Base-by-base conservation (phyloP, 257 asterid genomes). In the Linderniella brevidens region DNA sequence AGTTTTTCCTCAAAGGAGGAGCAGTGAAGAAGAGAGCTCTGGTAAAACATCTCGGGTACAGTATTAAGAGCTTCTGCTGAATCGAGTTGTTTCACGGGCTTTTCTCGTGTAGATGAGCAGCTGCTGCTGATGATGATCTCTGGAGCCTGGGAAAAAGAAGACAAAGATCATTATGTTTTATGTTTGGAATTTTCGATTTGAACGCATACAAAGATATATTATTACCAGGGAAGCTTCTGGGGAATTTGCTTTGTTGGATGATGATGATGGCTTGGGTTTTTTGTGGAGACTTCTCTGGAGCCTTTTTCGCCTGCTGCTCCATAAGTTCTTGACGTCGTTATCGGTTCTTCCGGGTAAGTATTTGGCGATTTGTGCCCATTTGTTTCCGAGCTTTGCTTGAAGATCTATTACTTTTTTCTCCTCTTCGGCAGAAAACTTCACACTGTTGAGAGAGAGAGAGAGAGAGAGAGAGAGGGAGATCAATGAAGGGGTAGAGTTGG, bases 221-320 rank as follows among this genome's bases (percentile, higher is more conserved):
- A n/a, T n/a, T n/a, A n/a, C 32, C 32, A 2, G 32, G 32, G 32
- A 25, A 25, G 32, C 6, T n/a, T n/a, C n/a, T 25, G 32, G 32
- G 32, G 6, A 2, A 25, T 25, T 62, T 14, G 80, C 48, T 50
- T 60, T 73, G 59, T 46, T 63, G 35, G 82, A 41, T n/a, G 76
- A 64, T 47, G 73, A 58, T 15, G 35, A 11, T 8, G n/a, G 19
- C 36, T 46, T 25, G 32, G 4, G 6, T 2, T 25, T 6, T 25
- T 25, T 25, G 1, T 63, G 76, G 8, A 69, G 69, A 57, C 67
- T 75, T 68, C 83, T 75, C 5, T 86, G 74, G 55, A 84, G 53
- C 53, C 92, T 73, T 64, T 80, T 80, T 59, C 69, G 83, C 68
- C 93, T 64, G 46, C 93, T 80, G 50, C 93, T 80, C 95, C 95